These are phyloP conservation scores for Fusarium dlaminii DNA, from an alignment of 2,329 filamentous ascomycete genomes.

Conservation along the genomic window DNA sequence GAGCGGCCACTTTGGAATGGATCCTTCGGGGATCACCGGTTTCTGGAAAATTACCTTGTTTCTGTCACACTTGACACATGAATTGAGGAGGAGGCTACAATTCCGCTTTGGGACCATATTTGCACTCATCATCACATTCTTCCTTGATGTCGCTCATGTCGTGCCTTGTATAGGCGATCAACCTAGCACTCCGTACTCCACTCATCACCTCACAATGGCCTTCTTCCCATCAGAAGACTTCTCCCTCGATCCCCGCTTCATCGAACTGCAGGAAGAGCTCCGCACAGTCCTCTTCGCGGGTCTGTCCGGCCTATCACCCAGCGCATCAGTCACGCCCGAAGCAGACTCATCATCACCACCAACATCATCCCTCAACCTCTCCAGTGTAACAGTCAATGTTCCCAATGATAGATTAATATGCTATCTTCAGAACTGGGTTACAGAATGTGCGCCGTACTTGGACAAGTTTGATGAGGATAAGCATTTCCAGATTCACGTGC, in stretches of 20 bases:
- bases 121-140: background rate
- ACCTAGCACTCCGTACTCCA: background rate
- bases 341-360: conserved; percentile 10
- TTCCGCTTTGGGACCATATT: background rate
- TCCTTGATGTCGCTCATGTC: background rate
- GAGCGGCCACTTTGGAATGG: background rate
- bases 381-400: conserved; percentile 41
- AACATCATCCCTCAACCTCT: conserved; percentile 40
- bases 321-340: conserved; percentile 44
- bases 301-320: conserved; percentile 39
- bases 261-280: conserved; percentile 57
- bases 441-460: conserved; percentile 58
- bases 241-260: conserved; percentile 51
- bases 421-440: conserved; percentile 61
- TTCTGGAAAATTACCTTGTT: conserved; percentile 12
- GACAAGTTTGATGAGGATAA: conserved; percentile 66
- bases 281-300: conserved; percentile 53
- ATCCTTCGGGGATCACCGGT: conserved; percentile 11
- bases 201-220: conserved; percentile 6
- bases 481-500: conserved; percentile 62
- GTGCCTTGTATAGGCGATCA: background rate
- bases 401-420: conserved; percentile 39
- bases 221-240: conserved; percentile 46
- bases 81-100: conserved; percentile 1
- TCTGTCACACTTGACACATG: background rate